Percentiles rank a stretch among this genome's conserved stretches.
Evolutionary conservation across 805 yeast genomes (phyloP).

Genomic region (Cyberlindnera sargentensis): DNA sequence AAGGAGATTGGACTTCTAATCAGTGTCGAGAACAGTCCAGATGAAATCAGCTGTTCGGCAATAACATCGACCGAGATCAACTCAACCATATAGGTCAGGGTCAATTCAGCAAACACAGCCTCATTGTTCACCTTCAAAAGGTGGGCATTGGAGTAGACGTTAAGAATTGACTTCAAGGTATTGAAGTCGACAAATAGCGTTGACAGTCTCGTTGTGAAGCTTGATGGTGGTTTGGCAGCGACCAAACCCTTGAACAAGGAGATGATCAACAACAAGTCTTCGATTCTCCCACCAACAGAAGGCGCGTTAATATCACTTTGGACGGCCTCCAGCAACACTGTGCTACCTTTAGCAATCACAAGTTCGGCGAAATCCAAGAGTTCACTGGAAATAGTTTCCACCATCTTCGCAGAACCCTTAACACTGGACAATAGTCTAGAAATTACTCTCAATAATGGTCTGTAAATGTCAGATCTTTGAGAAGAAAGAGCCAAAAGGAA

Average conservation of each 20-base stretch:
- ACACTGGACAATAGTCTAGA: slow-evolving; percentile 41
- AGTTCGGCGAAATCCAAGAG: slow-evolving; percentile 52
- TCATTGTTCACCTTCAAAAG: slow-evolving; percentile 53
- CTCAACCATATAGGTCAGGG: slow-evolving; percentile 63
- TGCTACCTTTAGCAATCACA: slow-evolving; percentile 62
- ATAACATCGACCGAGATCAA: slow-evolving; percentile 52
- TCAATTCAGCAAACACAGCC: slow-evolving; percentile 63
- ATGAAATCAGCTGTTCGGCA: slow-evolving; percentile 57
- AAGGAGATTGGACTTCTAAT: slow-evolving; percentile 70
- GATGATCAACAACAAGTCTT: slow-evolving; percentile 57
- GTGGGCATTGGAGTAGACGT: slow-evolving; percentile 64
- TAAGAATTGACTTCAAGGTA: slow-evolving; percentile 53
- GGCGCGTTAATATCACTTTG: slow-evolving; percentile 44
- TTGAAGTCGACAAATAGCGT: slow-evolving; percentile 48
- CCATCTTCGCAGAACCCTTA: slow-evolving; percentile 33
- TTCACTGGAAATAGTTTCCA: slow-evolving; percentile 42
- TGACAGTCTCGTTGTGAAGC: slow-evolving; percentile 44
- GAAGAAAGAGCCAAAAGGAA: slow-evolving; percentile 36
- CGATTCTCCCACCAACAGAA: slow-evolving; percentile 41
- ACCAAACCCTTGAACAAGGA: slow-evolving; percentile 58
- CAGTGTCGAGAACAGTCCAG: slow-evolving; percentile 61
- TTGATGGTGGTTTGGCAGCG: slow-evolving; percentile 38
- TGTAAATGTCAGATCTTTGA: slow-evolving; percentile 36
- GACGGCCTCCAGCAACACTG: slow-evolving; percentile 47
- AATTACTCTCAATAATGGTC: slow-evolving; percentile 55